Evolutionary conservation across 768 basidiomycete genomes (phyloP).

Genomic region (Leccinum incarnatum): DNA sequence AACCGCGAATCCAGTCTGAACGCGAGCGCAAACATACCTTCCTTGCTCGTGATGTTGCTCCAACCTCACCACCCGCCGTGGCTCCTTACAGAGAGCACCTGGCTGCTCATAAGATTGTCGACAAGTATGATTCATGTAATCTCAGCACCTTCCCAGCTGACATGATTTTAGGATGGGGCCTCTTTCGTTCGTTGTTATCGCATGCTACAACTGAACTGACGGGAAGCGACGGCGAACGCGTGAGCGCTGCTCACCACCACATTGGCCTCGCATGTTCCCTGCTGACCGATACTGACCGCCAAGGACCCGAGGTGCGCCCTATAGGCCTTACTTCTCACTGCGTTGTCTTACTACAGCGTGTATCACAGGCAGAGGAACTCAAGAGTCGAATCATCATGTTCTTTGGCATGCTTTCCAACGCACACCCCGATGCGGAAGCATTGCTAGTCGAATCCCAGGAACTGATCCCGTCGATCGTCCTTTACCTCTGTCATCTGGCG

Average conservation of each 20-base stretch:
- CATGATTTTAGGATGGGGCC: constrained; percentile 38
- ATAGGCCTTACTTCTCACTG: background rate
- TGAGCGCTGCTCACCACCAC: constrained; percentile 36
- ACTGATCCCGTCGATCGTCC: constrained; percentile 64
- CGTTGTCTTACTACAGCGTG: constrained; percentile 1
- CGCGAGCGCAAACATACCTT: constrained; percentile 36
- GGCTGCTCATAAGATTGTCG: constrained; percentile 53
- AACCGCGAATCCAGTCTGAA: constrained; percentile 33
- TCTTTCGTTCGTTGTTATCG: constrained; percentile 45
- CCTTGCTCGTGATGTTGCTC: constrained; percentile 48
- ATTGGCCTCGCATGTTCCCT: constrained; percentile 49
- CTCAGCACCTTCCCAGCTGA: constrained; percentile 5
- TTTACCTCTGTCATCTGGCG: constrained; percentile 50
- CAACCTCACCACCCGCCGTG: constrained; percentile 49
- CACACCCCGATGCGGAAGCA: constrained; percentile 37
- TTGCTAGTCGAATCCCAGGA: constrained; percentile 46
- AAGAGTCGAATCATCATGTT: constrained; percentile 39
- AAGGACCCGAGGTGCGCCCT: constrained; percentile 40
- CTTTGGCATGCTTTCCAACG: constrained; percentile 36
- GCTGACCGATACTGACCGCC: constrained; percentile 42
- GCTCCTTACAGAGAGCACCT: constrained; percentile 46
- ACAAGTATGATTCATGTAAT: constrained; percentile 33
- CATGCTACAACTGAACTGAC: constrained; percentile 27
- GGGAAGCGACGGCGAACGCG: constrained; percentile 18
- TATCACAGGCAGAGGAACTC: constrained; percentile 35